Conservation (phyloP, 129 eudicot species). For the Silybum marianum region DNA sequence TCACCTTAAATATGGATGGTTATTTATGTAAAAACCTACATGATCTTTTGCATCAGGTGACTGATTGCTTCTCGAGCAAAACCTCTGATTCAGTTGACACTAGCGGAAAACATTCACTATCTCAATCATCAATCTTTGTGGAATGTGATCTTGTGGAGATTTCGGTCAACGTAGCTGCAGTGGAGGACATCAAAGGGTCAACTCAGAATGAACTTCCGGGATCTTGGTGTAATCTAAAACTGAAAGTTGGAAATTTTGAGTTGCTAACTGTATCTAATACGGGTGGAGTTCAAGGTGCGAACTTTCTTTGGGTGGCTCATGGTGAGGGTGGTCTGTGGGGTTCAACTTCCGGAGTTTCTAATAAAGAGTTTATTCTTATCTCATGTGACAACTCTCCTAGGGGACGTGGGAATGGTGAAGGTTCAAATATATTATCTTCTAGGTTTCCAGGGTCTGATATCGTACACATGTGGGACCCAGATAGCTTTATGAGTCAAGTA, state of each 20-base stretch:
- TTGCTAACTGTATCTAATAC: slow-evolving; percentile 64
- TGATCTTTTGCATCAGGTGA: slow-evolving; percentile 46
- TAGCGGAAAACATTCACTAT: slow-evolving; percentile 24
- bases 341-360: slow-evolving; percentile 52
- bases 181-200: slow-evolving; percentile 43
- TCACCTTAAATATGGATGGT: slow-evolving; percentile 41
- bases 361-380: slow-evolving; percentile 63
- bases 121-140: slow-evolving; percentile 62
- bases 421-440: slow-evolving; percentile 76
- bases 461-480: slow-evolving; percentile 64
- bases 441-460: slow-evolving; percentile 76
- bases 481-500: slow-evolving; percentile 37
- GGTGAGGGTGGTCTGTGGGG: slow-evolving; percentile 76
- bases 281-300: slow-evolving; percentile 59
- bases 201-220: slow-evolving; percentile 87
- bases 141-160: slow-evolving; percentile 69
- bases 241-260: slow-evolving; percentile 62
- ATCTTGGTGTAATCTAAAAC: slow-evolving; percentile 64
- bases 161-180: slow-evolving; percentile 38
- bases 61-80: slow-evolving; percentile 41
- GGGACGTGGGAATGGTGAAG: slow-evolving; percentile 96
- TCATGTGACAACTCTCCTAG: slow-evolving; percentile 58
- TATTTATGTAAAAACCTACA: slow-evolving; percentile 46
- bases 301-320: slow-evolving; percentile 68
- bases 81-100: slow-evolving; percentile 36